Evolutionary conservation across 257 asterid genomes (phyloP), one percentile per base, ranked within the genome.

Genomic region (Solanum acaule): DNA sequence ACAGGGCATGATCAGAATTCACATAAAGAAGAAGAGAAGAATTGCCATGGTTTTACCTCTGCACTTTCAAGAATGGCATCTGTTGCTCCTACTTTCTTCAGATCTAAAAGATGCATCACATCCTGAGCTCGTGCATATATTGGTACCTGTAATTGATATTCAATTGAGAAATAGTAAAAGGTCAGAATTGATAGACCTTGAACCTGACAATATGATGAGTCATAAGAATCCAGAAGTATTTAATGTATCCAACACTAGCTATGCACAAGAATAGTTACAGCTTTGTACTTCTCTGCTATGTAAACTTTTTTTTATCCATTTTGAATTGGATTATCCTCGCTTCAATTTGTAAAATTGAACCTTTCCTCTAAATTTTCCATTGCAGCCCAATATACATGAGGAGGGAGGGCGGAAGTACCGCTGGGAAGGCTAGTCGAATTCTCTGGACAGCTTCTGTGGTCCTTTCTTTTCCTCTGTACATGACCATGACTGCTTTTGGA

Each of bases 41-140:
- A 83, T 91, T 59, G 59, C 83, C 35, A 61, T 46, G 38, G 29
- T 40, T 59, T 75, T 92, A 97, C 99, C 99, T 96, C 99, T 78
- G 99, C 92, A 89, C 93, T 94, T 92, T 97, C 99, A 86, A 96
- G 98, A 90, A 97, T 92, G 78, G 97, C 98, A 90, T 97, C 99
- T 59, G 98, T 97, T 77, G 98, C 99, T 16, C 99, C 99, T 5
- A 95, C 95, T 92, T 96, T 97, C 94, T 96, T 97, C 91, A 97
- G 91, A 68, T 96, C 98, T 85, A 97, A 81, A 90, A 97, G 91
- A 90, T 97, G 99, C 90, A 73, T 90, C 96, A 95, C 92, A 91
- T 97, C 98, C 91, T 93, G 94, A 71, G 99, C 99, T 78, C 98
- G 95, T 75, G 98, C 99, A 87, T 94, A 97, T 91, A 97, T 96